Evolutionary conservation across 2,329 filamentous ascomycete species (phyloP), one percentile per base, ranked within the genome.

Genomic region (Ascochyta viciae-villosae): DNA sequence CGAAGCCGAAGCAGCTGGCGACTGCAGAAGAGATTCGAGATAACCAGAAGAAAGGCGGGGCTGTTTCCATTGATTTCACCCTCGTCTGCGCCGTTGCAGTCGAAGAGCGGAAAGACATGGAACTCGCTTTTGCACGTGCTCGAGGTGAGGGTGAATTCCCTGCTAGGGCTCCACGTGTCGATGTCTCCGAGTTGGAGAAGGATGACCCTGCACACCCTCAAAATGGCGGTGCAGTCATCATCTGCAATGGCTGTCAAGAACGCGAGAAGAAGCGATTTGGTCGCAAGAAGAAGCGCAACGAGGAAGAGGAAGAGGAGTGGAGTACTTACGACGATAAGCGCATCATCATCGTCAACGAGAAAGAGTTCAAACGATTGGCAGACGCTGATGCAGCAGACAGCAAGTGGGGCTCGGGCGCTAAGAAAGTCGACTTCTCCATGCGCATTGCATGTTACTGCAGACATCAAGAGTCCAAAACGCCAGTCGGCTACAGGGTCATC

Each of bases 381-480:
- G 68, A 72, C 27, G 54, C 62, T 6, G 66, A 72, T 19, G 35
- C 42, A 13, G 54, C 57, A 22, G 64, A 66, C 13, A 49, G 40
- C 3, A 57, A 66, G n/a, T 65, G 60, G 47, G 62, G 68, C 13
- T 26, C 58, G 3, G 57, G 60, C 12, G 85, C 89, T 6, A 87
- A 91, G 80, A 89, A 92, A 69, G 87, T 96, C 22, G 89, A 93
- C 64, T 87, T 91, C 2, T 92, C 92, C 0, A 96, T 98, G 93
- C 89, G 94, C 9, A 97, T 99, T 68, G 92, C 93, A 23, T 99
- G 94, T 75, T 99, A 98, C 77, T 98, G 94, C 77, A 87, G 94
- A 19, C 94, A 99, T 73, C 94, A 98, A 67, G 87, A 89, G 57
- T 95, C 98, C 77, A 98, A 98, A 79, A 81, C 89, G 64, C 71